phyloP scores from a whole-genome alignment of 2,329 filamentous ascomycete species.

The Colletotrichum echinochloae region DNA sequence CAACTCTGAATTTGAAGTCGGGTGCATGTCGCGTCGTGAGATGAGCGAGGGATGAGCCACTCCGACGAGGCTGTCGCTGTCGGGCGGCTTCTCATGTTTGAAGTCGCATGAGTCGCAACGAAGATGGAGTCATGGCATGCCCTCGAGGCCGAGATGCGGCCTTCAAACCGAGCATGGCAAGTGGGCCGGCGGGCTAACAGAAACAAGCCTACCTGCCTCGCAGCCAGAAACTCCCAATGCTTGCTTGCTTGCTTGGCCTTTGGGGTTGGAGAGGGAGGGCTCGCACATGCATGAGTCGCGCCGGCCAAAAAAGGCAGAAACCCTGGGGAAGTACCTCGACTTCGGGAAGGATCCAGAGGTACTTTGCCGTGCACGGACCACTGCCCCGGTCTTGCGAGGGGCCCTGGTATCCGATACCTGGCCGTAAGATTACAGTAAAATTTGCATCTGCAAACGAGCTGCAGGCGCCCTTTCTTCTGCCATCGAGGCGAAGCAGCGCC shows the following conservation, averaged over 20 bases:
- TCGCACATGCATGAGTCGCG: slow-evolving; percentile 38
- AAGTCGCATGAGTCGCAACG: slow-evolving; percentile 38
- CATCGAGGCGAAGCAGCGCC: slow-evolving; percentile 18
- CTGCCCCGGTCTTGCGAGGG: slow-evolving; percentile 5
- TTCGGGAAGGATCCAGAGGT: slow-evolving; percentile 22
- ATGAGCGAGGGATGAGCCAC: slow-evolving; percentile 12
- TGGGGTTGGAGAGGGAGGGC: neutral
- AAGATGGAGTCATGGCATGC: slow-evolving; percentile 25
- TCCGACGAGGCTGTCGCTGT: slow-evolving; percentile 33
- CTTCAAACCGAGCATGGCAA: slow-evolving; percentile 11
- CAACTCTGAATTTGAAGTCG: neutral
- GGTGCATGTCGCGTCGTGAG: slow-evolving; percentile 4
- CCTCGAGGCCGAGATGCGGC: slow-evolving; percentile 34
- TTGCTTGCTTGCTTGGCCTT: slow-evolving; percentile 19
- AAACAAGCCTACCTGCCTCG: neutral
- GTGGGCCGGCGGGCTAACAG: neutral
- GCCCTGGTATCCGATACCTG: slow-evolving; percentile 36
- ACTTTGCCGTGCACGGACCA: slow-evolving; percentile 33
- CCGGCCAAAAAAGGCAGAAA: slow-evolving; percentile 13
- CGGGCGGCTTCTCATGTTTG: slow-evolving; percentile 31
- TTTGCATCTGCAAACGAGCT: slow-evolving; percentile 37
- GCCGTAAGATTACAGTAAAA: slow-evolving; percentile 36
- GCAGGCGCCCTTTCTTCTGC: slow-evolving; percentile 31
- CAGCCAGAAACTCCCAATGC: neutral
- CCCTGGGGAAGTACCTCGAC: slow-evolving; percentile 34